Percentiles rank a stretch among this genome's conserved stretches.
Evolutionary conservation across 2,329 filamentous ascomycete genomes (phyloP).

Genomic region (Ploettnerulaceae sp.): DNA sequence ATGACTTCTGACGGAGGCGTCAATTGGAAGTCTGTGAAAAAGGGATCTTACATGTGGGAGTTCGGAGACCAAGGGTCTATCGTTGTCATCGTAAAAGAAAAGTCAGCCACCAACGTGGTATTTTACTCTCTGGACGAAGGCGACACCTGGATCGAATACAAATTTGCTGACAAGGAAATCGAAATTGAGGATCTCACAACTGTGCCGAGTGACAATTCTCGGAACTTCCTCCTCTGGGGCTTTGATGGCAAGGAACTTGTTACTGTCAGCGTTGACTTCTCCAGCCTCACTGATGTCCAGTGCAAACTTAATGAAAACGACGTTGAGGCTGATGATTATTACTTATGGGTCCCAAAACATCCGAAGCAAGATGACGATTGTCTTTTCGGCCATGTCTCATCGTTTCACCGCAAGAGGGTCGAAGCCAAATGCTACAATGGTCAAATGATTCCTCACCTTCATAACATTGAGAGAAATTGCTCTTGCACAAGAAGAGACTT

Average conservation of each 20-base stretch:
- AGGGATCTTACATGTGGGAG: constrained; percentile 88
- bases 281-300: constrained; percentile 65
- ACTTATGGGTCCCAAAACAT: constrained; percentile 82
- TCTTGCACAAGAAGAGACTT: constrained; percentile 79
- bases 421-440: constrained; percentile 78
- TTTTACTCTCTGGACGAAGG: constrained; percentile 81
- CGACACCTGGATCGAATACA: constrained; percentile 67
- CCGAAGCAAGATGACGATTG: constrained; percentile 74
- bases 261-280: constrained; percentile 85
- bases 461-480: constrained; percentile 70
- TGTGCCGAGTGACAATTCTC: constrained; percentile 79
- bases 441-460: constrained; percentile 62
- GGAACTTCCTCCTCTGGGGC: constrained; percentile 90
- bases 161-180: constrained; percentile 68
- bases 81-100: constrained; percentile 77
- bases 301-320: constrained; percentile 64
- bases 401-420: constrained; percentile 87
- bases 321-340: constrained; percentile 66
- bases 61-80: constrained; percentile 94
- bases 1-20: constrained; percentile 89
- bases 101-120: constrained; percentile 60
- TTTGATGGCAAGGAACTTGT: constrained; percentile 53
- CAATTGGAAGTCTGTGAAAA: constrained; percentile 78
- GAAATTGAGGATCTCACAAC: constrained; percentile 78
- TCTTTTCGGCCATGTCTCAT: constrained; percentile 84